Conservation (phyloP, 225 moss, liverwort and hornwort species). For the Antitrichia curtipendula region DNA sequence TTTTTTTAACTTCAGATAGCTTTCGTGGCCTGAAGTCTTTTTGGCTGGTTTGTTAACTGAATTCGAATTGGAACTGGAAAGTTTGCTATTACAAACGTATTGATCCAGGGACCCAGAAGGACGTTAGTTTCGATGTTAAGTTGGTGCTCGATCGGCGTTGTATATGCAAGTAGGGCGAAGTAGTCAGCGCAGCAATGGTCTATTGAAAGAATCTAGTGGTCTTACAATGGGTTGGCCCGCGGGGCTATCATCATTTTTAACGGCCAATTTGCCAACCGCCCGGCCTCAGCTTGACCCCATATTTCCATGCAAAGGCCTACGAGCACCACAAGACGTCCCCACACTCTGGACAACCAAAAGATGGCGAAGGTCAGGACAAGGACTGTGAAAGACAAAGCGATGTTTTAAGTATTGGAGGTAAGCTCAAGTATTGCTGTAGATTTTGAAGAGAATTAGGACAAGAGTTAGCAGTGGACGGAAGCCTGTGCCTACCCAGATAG, state of each 20-base stretch:
- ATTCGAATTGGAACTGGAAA: neutral
- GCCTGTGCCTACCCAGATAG: slow-evolving; percentile 2
- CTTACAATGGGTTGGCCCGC: neutral
- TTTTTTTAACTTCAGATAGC: neutral
- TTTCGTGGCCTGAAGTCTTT: neutral
- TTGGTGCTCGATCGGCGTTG: neutral
- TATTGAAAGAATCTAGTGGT: neutral
- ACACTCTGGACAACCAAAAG: neutral
- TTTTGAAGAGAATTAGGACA: neutral
- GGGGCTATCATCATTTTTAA: neutral
- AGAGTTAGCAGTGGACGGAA: neutral
- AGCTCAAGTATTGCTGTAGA: neutral
- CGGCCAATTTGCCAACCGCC: neutral
- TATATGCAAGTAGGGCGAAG: neutral
- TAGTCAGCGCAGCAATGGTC: neutral
- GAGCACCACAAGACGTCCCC: neutral
- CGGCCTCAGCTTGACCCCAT: slow-evolving; percentile 5
- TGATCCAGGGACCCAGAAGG: neutral
- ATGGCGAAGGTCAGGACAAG: neutral
- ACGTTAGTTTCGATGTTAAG: neutral
- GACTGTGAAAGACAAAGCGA: neutral
- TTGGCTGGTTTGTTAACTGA: neutral
- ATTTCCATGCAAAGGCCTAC: neutral
- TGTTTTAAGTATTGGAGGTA: neutral
- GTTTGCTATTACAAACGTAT: neutral